phyloP scores from a whole-genome alignment of 768 basidiomycete genomes.

The Harrya chromipes region DNA sequence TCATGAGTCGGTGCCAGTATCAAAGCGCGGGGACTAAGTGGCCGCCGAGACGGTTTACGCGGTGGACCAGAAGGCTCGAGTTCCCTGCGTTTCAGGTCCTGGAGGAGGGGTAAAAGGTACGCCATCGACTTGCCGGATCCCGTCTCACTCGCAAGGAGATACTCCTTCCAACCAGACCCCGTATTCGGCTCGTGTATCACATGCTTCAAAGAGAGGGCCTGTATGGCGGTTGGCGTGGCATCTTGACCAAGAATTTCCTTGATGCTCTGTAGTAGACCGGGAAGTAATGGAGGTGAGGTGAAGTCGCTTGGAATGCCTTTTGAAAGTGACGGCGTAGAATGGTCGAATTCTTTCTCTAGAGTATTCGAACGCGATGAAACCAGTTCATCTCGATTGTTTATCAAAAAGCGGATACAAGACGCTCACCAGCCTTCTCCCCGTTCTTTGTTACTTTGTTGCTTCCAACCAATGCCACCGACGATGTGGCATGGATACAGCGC shows the following conservation, averaged over 20 bases:
- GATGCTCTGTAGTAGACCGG: constrained; percentile 58
- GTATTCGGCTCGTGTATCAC: constrained; percentile 38
- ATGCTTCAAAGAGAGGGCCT: constrained; percentile 67
- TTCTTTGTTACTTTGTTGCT: constrained; percentile 13
- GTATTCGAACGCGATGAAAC: constrained; percentile 18
- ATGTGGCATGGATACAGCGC: constrained; percentile 10
- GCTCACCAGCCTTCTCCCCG: constrained; percentile 14
- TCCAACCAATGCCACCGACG: constrained; percentile 5
- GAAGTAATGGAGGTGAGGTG: constrained; percentile 65
- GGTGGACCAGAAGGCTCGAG: constrained; percentile 12
- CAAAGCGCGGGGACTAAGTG: constrained; percentile 68
- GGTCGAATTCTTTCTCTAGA: constrained; percentile 37
- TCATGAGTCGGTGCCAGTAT: constrained; percentile 90
- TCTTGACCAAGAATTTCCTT: constrained; percentile 53
- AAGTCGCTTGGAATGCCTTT: constrained; percentile 43
- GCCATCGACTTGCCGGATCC: constrained; percentile 92
- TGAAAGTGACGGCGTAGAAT: constrained; percentile 22
- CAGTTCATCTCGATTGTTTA: constrained; percentile 4
- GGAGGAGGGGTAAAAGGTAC: constrained; percentile 81
- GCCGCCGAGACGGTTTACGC: constrained; percentile 14
- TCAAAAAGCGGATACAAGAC: neutral
- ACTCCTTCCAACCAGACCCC: constrained; percentile 34
- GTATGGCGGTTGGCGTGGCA: constrained; percentile 73
- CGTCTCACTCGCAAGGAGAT: constrained; percentile 82
- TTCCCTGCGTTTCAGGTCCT: constrained; percentile 72